Evolutionary conservation across 495 filamentous ascomycete genomes (phyloP).

Genomic region (Cercophora sp.): DNA sequence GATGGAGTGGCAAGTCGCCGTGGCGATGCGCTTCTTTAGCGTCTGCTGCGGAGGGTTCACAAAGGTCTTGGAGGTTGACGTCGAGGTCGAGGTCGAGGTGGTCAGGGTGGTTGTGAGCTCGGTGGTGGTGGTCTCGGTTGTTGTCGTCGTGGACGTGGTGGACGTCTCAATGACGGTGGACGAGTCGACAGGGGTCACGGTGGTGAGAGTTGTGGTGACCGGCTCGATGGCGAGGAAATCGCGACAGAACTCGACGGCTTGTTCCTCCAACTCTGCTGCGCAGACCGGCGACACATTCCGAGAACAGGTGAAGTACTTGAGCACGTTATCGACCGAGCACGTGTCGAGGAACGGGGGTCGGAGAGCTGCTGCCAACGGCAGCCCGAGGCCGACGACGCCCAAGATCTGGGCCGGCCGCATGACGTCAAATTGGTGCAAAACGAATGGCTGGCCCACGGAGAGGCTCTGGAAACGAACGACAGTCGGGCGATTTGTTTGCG

Average conservation of each 20-base stretch:
- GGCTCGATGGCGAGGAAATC: neutral
- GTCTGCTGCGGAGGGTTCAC: no score
- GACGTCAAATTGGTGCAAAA: no score
- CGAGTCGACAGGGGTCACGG: neutral
- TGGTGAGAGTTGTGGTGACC: neutral
- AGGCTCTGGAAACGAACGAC: no score
- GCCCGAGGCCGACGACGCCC: no score
- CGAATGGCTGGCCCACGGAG: no score
- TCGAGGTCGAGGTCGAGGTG: neutral
- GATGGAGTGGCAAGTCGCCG: neutral
- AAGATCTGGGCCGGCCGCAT: no score
- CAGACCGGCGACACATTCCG: neutral
- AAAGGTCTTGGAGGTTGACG: no score
- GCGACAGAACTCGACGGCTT: neutral
- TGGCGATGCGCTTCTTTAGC: neutral
- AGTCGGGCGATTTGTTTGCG: no score
- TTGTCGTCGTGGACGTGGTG: neutral
- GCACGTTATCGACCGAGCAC: neutral
- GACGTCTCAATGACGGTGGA: neutral
- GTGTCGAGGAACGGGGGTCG: no score
- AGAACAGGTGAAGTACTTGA: neutral
- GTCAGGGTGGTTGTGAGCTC: neutral
- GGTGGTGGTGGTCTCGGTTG: neutral
- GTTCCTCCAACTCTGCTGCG: neutral
- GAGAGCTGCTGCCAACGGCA: no score